Conservation (phyloP, 208 protist species). For the Crithidia fasciculata region DNA sequence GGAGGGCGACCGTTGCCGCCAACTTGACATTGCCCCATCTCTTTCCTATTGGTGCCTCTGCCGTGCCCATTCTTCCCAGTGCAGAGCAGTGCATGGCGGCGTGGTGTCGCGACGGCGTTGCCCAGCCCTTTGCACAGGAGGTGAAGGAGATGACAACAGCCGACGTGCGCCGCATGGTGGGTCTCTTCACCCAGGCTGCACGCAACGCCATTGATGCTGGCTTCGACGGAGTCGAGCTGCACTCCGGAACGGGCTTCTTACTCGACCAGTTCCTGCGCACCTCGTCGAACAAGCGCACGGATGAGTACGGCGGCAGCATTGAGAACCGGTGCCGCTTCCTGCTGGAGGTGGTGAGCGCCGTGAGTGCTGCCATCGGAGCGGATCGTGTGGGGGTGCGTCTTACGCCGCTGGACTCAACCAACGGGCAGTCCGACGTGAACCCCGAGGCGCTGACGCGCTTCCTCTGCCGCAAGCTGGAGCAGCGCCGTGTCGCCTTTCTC, state of each 20-base stretch:
- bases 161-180: constrained; percentile 64
- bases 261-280: constrained; percentile 80
- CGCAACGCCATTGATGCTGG: constrained; percentile 69
- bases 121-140: constrained; percentile 22
- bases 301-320: constrained; percentile 88
- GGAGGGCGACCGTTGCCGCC: constrained; percentile 39
- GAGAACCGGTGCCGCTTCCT: constrained; percentile 75
- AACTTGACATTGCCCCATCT: constrained; percentile 26
- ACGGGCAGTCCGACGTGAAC: constrained; percentile 35
- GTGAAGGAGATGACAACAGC: constrained; percentile 50
- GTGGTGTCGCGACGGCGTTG: constrained; percentile 32
- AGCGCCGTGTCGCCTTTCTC: constrained; percentile 46
- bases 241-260: constrained; percentile 92
- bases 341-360: constrained; percentile 75
- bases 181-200: constrained; percentile 67
- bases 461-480: constrained; percentile 59
- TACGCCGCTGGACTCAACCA: constrained; percentile 60
- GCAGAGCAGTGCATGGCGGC: constrained; percentile 17
- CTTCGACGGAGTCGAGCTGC: constrained; percentile 93
- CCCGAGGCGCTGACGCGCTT: constrained; percentile 52
- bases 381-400: constrained; percentile 66
- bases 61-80: constrained; percentile 6
- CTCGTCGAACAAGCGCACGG: constrained; percentile 76
- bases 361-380: constrained; percentile 36
- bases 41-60: constrained; percentile 18